These are phyloP conservation scores for Candolleomyces aberdarensis DNA, from an alignment of 768 basidiomycete genomes.

Conservation along the genomic window DNA sequence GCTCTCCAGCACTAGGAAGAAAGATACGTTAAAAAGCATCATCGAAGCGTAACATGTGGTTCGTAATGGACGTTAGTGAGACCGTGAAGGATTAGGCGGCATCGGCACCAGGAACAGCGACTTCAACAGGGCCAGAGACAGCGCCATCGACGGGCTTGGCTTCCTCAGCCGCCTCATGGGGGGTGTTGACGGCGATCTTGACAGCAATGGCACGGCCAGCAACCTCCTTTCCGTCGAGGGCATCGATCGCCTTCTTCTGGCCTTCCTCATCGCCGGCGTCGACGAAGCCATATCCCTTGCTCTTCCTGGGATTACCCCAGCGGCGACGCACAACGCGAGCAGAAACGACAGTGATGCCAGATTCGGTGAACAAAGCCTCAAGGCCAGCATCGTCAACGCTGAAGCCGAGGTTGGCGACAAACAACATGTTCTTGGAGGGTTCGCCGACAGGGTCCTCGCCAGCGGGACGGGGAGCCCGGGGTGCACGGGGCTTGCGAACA, in stretches of 20 bases:
- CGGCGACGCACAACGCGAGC: conserved; percentile 88
- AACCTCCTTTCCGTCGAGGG: conserved; percentile 84
- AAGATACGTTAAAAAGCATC: conserved; percentile 17
- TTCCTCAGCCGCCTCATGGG: conserved; percentile 47
- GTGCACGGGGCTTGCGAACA: conserved; percentile 53
- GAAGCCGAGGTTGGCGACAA: conserved; percentile 98
- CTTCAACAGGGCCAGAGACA: conserved; percentile 16
- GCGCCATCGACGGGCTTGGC: conserved; percentile 27
- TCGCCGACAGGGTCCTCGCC: conserved; percentile 87
- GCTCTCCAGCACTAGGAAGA: conserved; percentile 20
- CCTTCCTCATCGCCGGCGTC: conserved; percentile 87
- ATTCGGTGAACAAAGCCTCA: conserved; percentile 79
- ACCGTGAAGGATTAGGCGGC: conserved; percentile 25
- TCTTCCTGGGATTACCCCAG: conserved; percentile 80
- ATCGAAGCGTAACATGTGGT: conserved; percentile 16
- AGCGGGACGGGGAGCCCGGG: conserved; percentile 61
- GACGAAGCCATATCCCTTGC: conserved; percentile 98
- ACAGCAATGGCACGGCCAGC: conserved; percentile 84
- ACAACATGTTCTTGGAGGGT: conserved; percentile 85
- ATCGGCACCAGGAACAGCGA: conserved; percentile 18
- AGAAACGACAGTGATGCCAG: conserved; percentile 75
- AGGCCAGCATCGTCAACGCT: conserved; percentile 84
- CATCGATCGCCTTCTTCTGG: conserved; percentile 88
- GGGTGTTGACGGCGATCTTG: conserved; percentile 91
- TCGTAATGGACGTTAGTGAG: conserved; percentile 18